These are phyloP conservation scores for Coemansia sp. DNA, from an alignment of 192 early-diverging fungal genomes.

Conservation along the genomic window DNA sequence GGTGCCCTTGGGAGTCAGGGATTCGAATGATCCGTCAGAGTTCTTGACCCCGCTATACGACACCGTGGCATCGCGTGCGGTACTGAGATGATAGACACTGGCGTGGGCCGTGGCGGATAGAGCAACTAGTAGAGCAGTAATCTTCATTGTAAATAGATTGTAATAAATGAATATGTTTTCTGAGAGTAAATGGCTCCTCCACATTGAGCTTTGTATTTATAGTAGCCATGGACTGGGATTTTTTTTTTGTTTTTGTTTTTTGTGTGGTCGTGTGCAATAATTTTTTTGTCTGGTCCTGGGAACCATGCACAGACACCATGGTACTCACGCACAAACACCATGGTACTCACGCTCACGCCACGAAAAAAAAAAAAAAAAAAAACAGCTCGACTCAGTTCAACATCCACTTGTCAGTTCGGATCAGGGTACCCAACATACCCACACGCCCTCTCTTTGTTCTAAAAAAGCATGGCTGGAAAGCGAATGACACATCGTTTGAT, in stretches of 20 bases:
- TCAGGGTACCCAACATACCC: background rate
- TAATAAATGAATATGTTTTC: background rate
- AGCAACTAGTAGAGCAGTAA: conserved; percentile 4
- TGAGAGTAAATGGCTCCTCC: no score
- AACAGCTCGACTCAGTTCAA: background rate
- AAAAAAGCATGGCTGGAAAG: background rate
- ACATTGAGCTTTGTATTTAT: background rate
- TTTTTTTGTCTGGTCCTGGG: background rate
- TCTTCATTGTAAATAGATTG: conserved; percentile 14
- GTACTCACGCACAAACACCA: background rate
- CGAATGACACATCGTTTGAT: background rate
- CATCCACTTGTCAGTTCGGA: background rate
- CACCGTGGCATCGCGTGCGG: conserved; percentile 35
- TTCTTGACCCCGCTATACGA: conserved; percentile 21
- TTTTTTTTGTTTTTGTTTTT: no score
- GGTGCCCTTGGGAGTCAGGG: conserved; percentile 27
- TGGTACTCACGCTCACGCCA: conserved; percentile 6
- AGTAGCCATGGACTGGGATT: background rate
- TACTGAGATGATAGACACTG: conserved; percentile 6
- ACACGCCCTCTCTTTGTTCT: background rate
- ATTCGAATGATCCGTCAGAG: conserved; percentile 16
- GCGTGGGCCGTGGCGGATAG: background rate
- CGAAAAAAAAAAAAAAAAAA: background rate
- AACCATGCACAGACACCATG: background rate
- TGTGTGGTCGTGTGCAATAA: background rate